phyloP scores from a whole-genome alignment of 345 rosid genomes.

The Murraya paniculata region DNA sequence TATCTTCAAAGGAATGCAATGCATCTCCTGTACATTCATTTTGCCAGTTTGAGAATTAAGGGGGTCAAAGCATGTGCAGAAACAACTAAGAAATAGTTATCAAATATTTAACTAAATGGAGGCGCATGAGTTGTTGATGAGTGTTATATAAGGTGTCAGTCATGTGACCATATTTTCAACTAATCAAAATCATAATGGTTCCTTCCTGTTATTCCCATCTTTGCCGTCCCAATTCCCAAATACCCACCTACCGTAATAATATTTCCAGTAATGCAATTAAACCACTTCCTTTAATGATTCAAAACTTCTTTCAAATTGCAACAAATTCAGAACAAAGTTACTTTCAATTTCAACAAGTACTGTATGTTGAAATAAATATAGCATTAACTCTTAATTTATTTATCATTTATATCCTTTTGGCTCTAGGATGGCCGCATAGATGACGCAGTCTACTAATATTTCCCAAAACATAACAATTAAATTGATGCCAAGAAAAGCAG shows the following conservation, averaged over 20 bases:
- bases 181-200: background rate
- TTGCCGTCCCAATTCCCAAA: background rate
- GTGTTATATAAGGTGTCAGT: background rate
- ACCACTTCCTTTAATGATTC: background rate
- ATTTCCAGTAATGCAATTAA: background rate
- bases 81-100: background rate
- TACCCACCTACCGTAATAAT: background rate
- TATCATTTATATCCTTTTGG: too few species aligned
- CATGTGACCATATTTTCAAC: conserved; percentile 6
- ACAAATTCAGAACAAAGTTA: background rate
- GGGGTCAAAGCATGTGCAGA: background rate
- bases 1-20: background rate
- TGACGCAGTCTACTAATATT: too few species aligned
- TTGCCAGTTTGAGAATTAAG: background rate
- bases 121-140: background rate
- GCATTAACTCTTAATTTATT: too few species aligned
- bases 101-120: background rate
- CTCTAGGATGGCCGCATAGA: too few species aligned
- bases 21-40: too few species aligned
- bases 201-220: conserved; percentile 1
- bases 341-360: too few species aligned
- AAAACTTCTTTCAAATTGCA: background rate
- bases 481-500: background rate
- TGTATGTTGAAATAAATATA: too few species aligned
- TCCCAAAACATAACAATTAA: too few species aligned